These are phyloP conservation scores for Cadophora sp. DNA, from an alignment of 2,329 filamentous ascomycete species.

Conservation along the genomic window DNA sequence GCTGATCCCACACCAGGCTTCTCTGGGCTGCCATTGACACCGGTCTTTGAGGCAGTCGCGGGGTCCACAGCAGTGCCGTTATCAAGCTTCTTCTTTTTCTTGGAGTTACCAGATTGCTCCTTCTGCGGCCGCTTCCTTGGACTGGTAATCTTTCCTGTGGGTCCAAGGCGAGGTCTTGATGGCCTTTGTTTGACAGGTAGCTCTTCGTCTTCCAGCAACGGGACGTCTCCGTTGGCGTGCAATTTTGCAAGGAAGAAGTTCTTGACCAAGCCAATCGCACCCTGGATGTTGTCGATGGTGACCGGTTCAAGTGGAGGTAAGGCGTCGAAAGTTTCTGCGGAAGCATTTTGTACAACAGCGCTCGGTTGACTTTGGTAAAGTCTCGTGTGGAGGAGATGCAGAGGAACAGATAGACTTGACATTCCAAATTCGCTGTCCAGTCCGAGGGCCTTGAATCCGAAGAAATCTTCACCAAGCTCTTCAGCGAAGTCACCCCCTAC, in stretches of 20 bases:
- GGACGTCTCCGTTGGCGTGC: slow-evolving; percentile 80
- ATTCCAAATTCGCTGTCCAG: slow-evolving; percentile 90
- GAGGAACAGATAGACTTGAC: slow-evolving; percentile 85
- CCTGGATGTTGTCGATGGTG: slow-evolving; percentile 76
- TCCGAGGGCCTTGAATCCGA: slow-evolving; percentile 94
- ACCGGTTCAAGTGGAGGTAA: slow-evolving; percentile 77
- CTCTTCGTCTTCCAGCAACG: slow-evolving; percentile 92
- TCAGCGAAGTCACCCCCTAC: slow-evolving; percentile 96
- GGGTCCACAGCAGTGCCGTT: slow-evolving; percentile 49
- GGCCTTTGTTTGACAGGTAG: slow-evolving; percentile 85
- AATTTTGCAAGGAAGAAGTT: slow-evolving; percentile 92
- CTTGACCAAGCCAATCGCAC: slow-evolving; percentile 86
- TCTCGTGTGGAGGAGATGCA: slow-evolving; percentile 91
- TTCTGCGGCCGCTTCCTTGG: slow-evolving; percentile 83
- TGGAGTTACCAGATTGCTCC: slow-evolving; percentile 82
- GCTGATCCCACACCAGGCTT: slow-evolving; percentile 50
- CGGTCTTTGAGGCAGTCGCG: slow-evolving; percentile 39
- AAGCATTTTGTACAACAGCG: slow-evolving; percentile 63
- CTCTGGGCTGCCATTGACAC: slow-evolving; percentile 47
- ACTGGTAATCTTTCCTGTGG: slow-evolving; percentile 84
- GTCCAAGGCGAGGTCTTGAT: slow-evolving; percentile 66
- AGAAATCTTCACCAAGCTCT: slow-evolving; percentile 98
- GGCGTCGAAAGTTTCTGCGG: slow-evolving; percentile 62
- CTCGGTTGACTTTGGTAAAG: slow-evolving; percentile 85
- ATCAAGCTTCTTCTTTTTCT: slow-evolving; percentile 85